These are phyloP conservation scores for Volvox reticuliferus DNA, from an alignment of 139 green algal species.

Conservation along the genomic window DNA sequence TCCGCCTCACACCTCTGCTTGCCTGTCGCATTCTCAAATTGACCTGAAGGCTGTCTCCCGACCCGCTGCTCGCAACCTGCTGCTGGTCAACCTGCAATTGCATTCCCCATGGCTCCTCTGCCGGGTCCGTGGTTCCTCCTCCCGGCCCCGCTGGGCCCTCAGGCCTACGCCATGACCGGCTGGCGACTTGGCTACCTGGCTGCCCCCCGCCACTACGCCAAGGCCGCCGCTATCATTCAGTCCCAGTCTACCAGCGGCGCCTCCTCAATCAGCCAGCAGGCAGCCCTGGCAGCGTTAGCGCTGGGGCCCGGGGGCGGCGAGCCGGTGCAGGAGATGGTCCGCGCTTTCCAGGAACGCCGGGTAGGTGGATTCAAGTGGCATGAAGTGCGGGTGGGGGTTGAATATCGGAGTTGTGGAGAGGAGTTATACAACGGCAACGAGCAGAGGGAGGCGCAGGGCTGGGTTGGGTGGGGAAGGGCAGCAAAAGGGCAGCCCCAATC, in stretches of 20 bases:
- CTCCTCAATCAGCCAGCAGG: slow-evolving; percentile 80
- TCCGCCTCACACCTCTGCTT: no score
- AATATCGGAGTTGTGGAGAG: no score
- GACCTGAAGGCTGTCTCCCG: no score
- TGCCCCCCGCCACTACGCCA: slow-evolving; percentile 87
- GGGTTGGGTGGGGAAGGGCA: no score
- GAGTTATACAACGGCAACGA: no score
- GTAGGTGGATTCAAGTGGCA: slow-evolving; percentile 20
- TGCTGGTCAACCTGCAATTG: no score
- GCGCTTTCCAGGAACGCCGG: slow-evolving; percentile 82
- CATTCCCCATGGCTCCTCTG: not conserved
- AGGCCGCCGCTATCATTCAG: slow-evolving; percentile 87
- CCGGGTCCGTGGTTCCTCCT: not conserved
- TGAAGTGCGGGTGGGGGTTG: not conserved
- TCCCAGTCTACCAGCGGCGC: slow-evolving; percentile 92
- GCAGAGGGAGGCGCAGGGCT: no score
- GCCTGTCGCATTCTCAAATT: no score
- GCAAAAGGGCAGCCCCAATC: no score
- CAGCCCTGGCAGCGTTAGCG: slow-evolving; percentile 88
- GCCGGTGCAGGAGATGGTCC: slow-evolving; percentile 81
- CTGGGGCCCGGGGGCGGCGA: slow-evolving; percentile 85
- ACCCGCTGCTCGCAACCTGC: no score
- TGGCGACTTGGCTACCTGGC: slow-evolving; percentile 98
- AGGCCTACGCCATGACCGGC: slow-evolving; percentile 89
- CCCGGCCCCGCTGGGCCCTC: not conserved